phyloP scores from a whole-genome alignment of 768 basidiomycete genomes.

The Kwoniella sp. region DNA sequence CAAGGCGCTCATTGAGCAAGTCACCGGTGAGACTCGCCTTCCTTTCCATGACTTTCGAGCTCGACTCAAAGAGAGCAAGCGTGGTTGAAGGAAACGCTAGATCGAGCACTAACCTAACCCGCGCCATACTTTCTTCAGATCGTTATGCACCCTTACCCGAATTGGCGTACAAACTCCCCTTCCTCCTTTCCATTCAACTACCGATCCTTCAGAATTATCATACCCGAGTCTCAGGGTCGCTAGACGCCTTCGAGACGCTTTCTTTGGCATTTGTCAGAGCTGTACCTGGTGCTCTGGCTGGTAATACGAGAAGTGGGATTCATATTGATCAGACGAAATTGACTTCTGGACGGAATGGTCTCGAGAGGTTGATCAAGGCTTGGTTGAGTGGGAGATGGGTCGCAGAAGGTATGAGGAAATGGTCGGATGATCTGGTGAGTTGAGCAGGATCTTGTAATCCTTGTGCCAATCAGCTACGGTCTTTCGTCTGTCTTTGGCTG shows the following conservation, averaged over 20 bases:
- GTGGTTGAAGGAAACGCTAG: too few relatives aligned
- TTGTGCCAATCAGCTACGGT: too few relatives aligned
- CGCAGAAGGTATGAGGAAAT: constrained; percentile 67
- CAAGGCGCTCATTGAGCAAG: constrained; percentile 83
- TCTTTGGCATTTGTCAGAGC: constrained; percentile 84
- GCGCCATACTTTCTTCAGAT: constrained; percentile 61
- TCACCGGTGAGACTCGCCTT: constrained; percentile 84
- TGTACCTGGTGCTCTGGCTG: constrained; percentile 82
- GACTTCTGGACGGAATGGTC: constrained; percentile 80
- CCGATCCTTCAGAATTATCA: constrained; percentile 79
- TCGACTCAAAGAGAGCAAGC: too few relatives aligned
- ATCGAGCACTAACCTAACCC: too few relatives aligned
- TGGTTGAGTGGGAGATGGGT: constrained; percentile 78
- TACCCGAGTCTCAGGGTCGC: constrained; percentile 72
- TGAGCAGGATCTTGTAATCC: too few relatives aligned
- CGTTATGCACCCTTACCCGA: constrained; percentile 87
- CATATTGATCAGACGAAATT: constrained; percentile 64
- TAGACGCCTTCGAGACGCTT: constrained; percentile 91
- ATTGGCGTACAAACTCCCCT: constrained; percentile 73
- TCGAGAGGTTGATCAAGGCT: constrained; percentile 81
- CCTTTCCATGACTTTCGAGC: too few relatives aligned
- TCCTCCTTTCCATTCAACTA: constrained; percentile 80
- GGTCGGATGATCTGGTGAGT: constrained; percentile 88
- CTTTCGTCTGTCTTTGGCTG: too few relatives aligned
- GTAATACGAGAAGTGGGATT: constrained; percentile 61